phyloP scores from a whole-genome alignment of 2,329 filamentous ascomycete genomes.

The Endocalyx cinctus region DNA sequence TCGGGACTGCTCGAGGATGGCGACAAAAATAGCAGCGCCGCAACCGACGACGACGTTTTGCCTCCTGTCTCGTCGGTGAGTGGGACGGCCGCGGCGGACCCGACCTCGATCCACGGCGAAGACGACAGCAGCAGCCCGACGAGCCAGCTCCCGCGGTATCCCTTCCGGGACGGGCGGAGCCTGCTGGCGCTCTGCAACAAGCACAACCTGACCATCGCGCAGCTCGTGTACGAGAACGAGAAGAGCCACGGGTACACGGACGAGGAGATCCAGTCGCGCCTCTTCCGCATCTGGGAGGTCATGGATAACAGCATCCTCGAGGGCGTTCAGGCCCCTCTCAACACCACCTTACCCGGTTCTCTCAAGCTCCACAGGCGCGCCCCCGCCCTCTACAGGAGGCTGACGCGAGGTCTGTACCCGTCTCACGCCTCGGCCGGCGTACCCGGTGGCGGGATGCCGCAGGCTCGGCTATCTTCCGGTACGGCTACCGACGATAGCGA shows the following conservation, averaged over 20 bases:
- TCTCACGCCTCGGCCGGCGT: constrained; percentile 24
- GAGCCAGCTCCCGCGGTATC: constrained; percentile 36
- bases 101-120: constrained; percentile 6
- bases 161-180: constrained; percentile 43
- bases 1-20: too few species aligned
- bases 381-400: constrained; percentile 38
- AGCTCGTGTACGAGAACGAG: constrained; percentile 48
- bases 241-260: constrained; percentile 47
- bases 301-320: constrained; percentile 49
- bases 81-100: constrained; percentile 9
- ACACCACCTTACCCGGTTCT: constrained; percentile 39
- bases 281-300: constrained; percentile 46
- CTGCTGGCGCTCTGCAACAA: constrained; percentile 42
- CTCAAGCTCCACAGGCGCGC: constrained; percentile 43
- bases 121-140: too few species aligned
- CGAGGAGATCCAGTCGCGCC: constrained; percentile 42
- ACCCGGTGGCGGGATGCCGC: constrained; percentile 8
- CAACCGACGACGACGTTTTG: too few species aligned
- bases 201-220: constrained; percentile 47
- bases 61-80: constrained; percentile 5
- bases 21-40: too few species aligned
- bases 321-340: constrained; percentile 40
- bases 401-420: constrained; percentile 43
- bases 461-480: constrained; percentile 11
- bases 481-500: constrained; percentile 1